Evolutionary conservation across 139 green algal genomes (phyloP), one percentile per base, ranked within the genome.

Genomic region (Chlamydomonas asymmetrica): DNA sequence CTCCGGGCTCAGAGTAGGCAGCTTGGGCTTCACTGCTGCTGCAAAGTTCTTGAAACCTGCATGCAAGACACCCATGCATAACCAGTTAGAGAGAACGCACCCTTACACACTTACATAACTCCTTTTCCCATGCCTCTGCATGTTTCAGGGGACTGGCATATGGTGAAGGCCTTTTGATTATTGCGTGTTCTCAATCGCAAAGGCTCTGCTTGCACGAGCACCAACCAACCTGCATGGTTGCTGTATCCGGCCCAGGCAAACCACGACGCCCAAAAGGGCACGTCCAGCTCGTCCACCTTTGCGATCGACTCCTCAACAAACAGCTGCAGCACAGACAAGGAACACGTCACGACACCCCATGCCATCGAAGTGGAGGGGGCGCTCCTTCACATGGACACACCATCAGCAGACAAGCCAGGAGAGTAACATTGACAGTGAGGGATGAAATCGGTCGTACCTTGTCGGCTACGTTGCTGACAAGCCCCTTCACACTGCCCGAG

Each of bases 201-300:
- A n/a, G n/a, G n/a, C n/a, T n/a, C n/a, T n/a, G n/a, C n/a, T n/a
- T n/a, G n/a, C n/a, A n/a, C n/a, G n/a, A n/a, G n/a, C n/a, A n/a
- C n/a, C 56, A 54, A 10, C 40, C 49, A 60, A 73, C 71, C 60
- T 23, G 70, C 74, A 5, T 73, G 74, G 64, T 22, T 75, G 66
- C 31, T 73, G 76, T 86, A 86, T 40, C 81, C 81, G 23, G 40
- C 71, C 9, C 68, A 54, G 71, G 39, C 60, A 3, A 86, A 72
- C 81, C 81, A 86, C 61, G 83, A 83, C 10, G 76, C 66, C 81
- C 81, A 86, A 72, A 79, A 86, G 2, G 76, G 56, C 13, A 81
- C 56, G 39, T 86, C 81, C 40, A 81, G 48, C 54, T 86, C 81
- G 3, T 78, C 73, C 6, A 86, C 54, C 72, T 86, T 86, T 2